These are phyloP conservation scores for Voacanga thouarsii DNA, from an alignment of 257 asterid species.

Conservation along the genomic window DNA sequence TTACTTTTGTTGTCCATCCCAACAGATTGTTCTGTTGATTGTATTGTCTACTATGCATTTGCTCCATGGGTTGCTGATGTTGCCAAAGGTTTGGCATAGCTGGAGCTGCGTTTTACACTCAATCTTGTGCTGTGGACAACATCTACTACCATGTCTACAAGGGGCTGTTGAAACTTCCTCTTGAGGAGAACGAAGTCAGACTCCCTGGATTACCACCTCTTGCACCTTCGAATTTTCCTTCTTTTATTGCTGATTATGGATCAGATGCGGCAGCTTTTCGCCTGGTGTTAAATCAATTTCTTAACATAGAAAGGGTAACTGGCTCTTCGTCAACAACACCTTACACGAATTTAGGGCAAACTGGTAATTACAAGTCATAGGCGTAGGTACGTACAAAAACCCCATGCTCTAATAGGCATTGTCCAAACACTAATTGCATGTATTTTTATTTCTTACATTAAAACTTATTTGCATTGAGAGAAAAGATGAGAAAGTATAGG, in stretches of 20 bases:
- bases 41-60: conserved; percentile 24
- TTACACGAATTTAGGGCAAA: conserved; percentile 17
- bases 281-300: conserved; percentile 14
- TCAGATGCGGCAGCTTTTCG: not conserved
- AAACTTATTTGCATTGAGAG: too few species aligned
- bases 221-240: conserved; percentile 11
- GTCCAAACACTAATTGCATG: too few species aligned
- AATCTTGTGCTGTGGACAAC: not conserved
- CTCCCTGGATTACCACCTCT: conserved; percentile 17
- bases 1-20: too few species aligned
- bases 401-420: too few species aligned
- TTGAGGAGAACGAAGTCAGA: too few species aligned
- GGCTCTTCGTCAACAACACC: conserved; percentile 24
- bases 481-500: too few species aligned
- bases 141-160: conserved; percentile 21
- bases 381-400: too few species aligned
- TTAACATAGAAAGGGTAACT: conserved; percentile 18
- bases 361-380: too few species aligned
- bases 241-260: conserved; percentile 7
- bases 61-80: conserved; percentile 29
- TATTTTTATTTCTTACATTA: too few species aligned
- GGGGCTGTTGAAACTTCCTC: not conserved
- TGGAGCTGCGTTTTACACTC: not conserved
- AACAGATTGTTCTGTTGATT: conserved; percentile 13
- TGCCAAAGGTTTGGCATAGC: conserved; percentile 1